Percentiles rank a stretch among this genome's conserved stretches.
Evolutionary conservation across 2,329 filamentous ascomycete genomes (phyloP).

Genomic region (Neurospora sp.): DNA sequence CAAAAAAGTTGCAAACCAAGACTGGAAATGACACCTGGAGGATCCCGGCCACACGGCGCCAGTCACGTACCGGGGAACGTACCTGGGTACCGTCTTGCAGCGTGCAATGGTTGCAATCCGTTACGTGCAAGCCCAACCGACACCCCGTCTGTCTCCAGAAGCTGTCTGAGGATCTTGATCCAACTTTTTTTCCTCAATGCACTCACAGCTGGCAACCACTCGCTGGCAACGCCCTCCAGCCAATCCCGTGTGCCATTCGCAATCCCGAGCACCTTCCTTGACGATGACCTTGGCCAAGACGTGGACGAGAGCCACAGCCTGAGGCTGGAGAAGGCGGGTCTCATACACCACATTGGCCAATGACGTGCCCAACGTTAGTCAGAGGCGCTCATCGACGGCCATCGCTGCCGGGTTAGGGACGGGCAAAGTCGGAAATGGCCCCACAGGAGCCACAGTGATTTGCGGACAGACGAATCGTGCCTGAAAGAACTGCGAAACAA

Average conservation of each 20-base stretch:
- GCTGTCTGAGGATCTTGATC: neutral
- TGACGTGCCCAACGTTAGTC: constrained; percentile 13
- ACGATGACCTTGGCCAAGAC: constrained; percentile 14
- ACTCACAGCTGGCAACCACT: constrained; percentile 1
- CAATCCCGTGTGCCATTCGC: neutral
- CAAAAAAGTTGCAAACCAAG: neutral
- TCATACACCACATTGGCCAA: constrained; percentile 6
- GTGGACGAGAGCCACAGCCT: constrained; percentile 10
- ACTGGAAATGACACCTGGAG: neutral
- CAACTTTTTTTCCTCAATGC: constrained; percentile 9
- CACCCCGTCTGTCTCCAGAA: neutral
- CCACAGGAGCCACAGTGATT: neutral
- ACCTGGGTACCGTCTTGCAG: neutral
- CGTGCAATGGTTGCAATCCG: neutral
- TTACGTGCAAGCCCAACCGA: neutral
- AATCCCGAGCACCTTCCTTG: constrained; percentile 1
- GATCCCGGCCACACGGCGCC: neutral
- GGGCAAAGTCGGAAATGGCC: constrained; percentile 18
- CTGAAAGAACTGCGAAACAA: constrained; percentile 2
- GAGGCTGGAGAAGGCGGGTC: constrained; percentile 5
- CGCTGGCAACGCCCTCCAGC: neutral
- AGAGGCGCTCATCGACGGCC: constrained; percentile 3
- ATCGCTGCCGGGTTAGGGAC: neutral
- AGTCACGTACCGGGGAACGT: neutral
- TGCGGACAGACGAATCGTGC: neutral